Conservation (phyloP, 1,284 basidiomycete genomes). For the Veloboletus limbatus region DNA sequence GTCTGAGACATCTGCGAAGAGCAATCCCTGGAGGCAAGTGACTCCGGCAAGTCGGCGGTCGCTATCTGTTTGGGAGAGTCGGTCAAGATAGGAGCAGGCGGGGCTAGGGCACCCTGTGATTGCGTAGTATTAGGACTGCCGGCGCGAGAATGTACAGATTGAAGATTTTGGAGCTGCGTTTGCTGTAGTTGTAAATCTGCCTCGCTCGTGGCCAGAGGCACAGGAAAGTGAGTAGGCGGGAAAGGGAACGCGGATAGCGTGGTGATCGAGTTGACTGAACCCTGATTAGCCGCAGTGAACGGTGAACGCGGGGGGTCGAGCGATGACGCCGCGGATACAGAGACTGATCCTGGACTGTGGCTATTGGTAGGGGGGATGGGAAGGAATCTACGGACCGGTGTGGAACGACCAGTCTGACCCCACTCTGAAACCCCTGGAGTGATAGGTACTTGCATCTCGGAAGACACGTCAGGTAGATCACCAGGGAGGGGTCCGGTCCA, state of each 20-base stretch:
- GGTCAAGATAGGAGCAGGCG: conserved; percentile 26
- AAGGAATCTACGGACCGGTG: conserved; percentile 19
- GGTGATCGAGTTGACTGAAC: conserved; percentile 52
- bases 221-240: conserved; percentile 67
- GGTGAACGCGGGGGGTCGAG: conserved; percentile 38
- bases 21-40: not conserved
- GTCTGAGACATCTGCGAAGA: no score
- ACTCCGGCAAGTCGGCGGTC: conserved; percentile 6
- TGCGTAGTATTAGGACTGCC: conserved; percentile 24
- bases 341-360: conserved; percentile 13
- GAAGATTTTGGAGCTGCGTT: conserved; percentile 27
- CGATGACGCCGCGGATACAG: conserved; percentile 1
- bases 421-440: conserved; percentile 27
- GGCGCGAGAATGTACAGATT: conserved; percentile 16
- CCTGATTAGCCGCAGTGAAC: conserved; percentile 36
- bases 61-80: conserved; percentile 21
- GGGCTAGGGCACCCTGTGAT: conserved; percentile 15
- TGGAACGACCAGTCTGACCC: conserved; percentile 25
- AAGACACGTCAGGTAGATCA: conserved; percentile 43
- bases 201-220: conserved; percentile 44
- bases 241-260: conserved; percentile 69
- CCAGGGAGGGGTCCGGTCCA: conserved; percentile 60
- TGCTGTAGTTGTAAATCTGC: conserved; percentile 30
- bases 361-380: conserved; percentile 22
- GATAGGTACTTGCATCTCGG: conserved; percentile 1